phyloP scores from a whole-genome alignment of 345 rosid species.

The Salix dunnii region DNA sequence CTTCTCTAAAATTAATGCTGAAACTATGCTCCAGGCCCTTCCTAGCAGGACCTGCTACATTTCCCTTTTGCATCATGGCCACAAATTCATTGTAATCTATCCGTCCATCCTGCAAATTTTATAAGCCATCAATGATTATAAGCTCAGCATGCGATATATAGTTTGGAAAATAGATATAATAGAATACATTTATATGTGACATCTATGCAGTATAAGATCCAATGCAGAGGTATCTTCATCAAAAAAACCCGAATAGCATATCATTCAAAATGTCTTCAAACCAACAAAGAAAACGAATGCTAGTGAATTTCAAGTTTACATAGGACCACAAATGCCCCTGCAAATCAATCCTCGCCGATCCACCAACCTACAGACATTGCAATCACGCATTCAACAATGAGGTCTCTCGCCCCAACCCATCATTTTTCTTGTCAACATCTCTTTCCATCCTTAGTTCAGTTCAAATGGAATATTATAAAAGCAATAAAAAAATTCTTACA shows the following conservation, averaged over 20 bases:
- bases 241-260: neutral
- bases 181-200: neutral
- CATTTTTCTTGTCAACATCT: neutral
- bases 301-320: neutral
- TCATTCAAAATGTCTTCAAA: neutral
- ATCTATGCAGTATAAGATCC: neutral
- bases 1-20: conserved; percentile 49
- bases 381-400: neutral
- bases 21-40: conserved; percentile 33
- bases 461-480: neutral
- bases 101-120: conserved; percentile 26
- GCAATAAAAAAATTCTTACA: conserved; percentile 3
- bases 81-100: conserved; percentile 38
- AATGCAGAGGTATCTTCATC: neutral
- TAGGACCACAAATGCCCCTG: neutral
- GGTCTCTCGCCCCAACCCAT: neutral
- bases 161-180: neutral
- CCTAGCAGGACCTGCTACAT: conserved; percentile 23
- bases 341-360: neutral
- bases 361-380: no score
- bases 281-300: neutral
- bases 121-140: neutral
- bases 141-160: neutral
- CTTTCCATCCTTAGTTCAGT: neutral
- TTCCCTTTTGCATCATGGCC: conserved; percentile 36